A percentile compares a stretch with the other conserved stretches of the same genome.
Conservation (phyloP, 2,329 filamentous ascomycete genomes). For the Davidsoniella eucalypti region DNA sequence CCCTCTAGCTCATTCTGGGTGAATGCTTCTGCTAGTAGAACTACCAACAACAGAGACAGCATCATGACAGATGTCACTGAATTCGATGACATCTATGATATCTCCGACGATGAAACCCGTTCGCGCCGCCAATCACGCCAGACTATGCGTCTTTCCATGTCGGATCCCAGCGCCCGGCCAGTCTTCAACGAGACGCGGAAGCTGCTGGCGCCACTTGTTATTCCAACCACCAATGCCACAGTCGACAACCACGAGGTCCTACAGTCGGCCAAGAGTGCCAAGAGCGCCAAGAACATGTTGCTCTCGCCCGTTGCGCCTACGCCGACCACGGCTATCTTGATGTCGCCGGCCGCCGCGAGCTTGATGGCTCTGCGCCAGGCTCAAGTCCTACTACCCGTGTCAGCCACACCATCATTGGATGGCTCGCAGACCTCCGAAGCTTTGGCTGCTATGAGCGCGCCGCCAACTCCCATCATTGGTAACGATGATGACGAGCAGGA, state of each 20-base stretch:
- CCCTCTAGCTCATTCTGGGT: too few relatives aligned
- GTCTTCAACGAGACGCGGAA: slow-evolving; percentile 1
- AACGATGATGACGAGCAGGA: slow-evolving; percentile 36
- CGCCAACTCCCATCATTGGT: slow-evolving; percentile 62
- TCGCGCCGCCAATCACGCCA: slow-evolving; percentile 8
- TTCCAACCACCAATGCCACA: slow-evolving; percentile 24
- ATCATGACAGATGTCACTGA: slow-evolving; percentile 49
- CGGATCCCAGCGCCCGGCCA: background rate
- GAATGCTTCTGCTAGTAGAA: too few relatives aligned
- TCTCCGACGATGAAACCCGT: slow-evolving; percentile 59
- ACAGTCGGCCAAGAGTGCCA: slow-evolving; percentile 17
- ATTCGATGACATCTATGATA: slow-evolving; percentile 77
- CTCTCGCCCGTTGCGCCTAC: slow-evolving; percentile 45
- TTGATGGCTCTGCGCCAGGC: slow-evolving; percentile 49
- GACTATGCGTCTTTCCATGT: background rate
- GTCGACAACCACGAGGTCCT: background rate
- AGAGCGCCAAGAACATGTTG: slow-evolving; percentile 26
- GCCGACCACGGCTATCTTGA: slow-evolving; percentile 50
- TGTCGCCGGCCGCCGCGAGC: slow-evolving; percentile 59
- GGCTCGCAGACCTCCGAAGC: slow-evolving; percentile 82
- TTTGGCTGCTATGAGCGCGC: slow-evolving; percentile 65
- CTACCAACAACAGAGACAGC: slow-evolving; percentile 37
- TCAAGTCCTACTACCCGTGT: slow-evolving; percentile 53
- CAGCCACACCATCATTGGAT: slow-evolving; percentile 75
- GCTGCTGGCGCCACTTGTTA: slow-evolving; percentile 32